Evolutionary conservation across 2,329 filamentous ascomycete species (phyloP).

Genomic region (Penicillium psychrosexuale): DNA sequence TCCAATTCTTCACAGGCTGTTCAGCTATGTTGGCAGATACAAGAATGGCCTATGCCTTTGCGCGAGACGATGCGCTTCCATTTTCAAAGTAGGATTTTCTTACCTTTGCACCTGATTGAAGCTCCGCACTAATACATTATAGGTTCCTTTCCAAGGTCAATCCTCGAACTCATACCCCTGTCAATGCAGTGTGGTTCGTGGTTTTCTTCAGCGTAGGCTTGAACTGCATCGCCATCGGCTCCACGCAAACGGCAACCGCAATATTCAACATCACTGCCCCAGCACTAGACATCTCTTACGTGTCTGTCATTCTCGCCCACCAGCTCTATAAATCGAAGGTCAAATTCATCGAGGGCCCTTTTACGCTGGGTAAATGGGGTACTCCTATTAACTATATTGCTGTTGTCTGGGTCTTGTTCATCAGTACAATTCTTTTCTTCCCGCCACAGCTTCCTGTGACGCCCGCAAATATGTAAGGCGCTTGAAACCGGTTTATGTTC

Average conservation of each 20-base stretch:
- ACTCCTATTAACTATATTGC: conserved; percentile 55
- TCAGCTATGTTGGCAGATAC: conserved; percentile 64
- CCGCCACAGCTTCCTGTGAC: conserved; percentile 50
- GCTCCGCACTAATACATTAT: neutral
- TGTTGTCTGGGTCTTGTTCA: conserved; percentile 61
- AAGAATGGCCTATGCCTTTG: conserved; percentile 61
- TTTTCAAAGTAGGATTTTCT: conserved; percentile 50
- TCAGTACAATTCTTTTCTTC: conserved; percentile 60
- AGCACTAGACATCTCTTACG: conserved; percentile 54
- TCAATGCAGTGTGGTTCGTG: conserved; percentile 64
- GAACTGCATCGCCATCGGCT: conserved; percentile 49
- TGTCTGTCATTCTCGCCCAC: conserved; percentile 60
- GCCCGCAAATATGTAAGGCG: conserved; percentile 47
- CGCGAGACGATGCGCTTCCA: conserved; percentile 59
- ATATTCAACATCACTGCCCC: conserved; percentile 55
- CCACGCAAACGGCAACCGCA: conserved; percentile 45
- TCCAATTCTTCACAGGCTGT: conserved; percentile 64
- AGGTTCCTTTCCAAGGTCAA: conserved; percentile 56
- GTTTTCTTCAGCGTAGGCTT: conserved; percentile 55
- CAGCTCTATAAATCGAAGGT: conserved; percentile 53
- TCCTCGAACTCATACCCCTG: conserved; percentile 54
- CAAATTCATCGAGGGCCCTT: conserved; percentile 56
- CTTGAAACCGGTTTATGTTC: neutral
- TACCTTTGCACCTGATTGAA: neutral
- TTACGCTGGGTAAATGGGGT: conserved; percentile 56